Evolutionary conservation across 139 green algal species (phyloP), one percentile per base, ranked within the genome.

Genomic region (Trebouxia sp.): DNA sequence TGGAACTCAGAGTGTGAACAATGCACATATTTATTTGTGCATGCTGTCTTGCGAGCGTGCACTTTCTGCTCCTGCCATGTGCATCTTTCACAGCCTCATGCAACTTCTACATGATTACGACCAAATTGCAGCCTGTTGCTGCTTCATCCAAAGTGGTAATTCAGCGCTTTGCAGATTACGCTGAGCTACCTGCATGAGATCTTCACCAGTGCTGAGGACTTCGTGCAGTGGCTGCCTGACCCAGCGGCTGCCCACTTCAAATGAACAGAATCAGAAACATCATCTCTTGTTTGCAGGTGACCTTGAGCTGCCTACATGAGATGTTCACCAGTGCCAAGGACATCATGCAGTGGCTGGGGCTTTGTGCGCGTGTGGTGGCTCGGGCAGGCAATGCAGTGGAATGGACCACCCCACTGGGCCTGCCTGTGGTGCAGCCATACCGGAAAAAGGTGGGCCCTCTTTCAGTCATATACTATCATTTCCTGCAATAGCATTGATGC

Each of bases 391-490:
- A 89, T 3, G 51, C 88, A 1, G 94, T 99, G 38, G 42, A 47
- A 20, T 99, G 96, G 96, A 90, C 62, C 62, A 97, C 89, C 10
- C 96, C 96, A 0, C 83, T 99, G 77, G 96, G 96, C 37, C 89
- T 99, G 76, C 95, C 95, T 4, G 90, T 98, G 22, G 82, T 94
- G 66, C 96, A 99, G 88, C 96, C 96, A n/a, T 99, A 99, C 91
- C 82, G 84, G 10, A 79, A 77, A 30, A 82, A 82, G 76, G 81
- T 81, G 24, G n/a, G 48, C 35, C 5, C 17, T 1, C 47, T 1
- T 65, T 65, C 32, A 3, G 28, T 2, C 32, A n/a, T 62, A 22
- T n/a, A 7, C 51, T 32, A 28, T 7, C 11, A 8, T 22, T 62
- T 62, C 51, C 28, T 22, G 51, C 5, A 32, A 7, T 62, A 22